These are phyloP conservation scores for Fagus crenata DNA, from an alignment of 306 rosid species.

Conservation along the genomic window DNA sequence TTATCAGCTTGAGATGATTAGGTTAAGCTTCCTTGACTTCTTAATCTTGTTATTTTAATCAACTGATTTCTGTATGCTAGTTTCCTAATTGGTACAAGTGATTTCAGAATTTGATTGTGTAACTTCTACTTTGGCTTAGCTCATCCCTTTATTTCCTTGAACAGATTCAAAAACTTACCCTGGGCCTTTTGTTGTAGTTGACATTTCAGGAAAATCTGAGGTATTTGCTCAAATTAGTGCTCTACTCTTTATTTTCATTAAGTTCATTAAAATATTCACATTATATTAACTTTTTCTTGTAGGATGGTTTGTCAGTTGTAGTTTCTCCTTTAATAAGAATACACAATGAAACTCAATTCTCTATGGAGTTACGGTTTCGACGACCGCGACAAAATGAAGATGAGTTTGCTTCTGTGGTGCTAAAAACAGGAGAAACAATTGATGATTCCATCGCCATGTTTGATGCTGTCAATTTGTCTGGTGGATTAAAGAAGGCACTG, in stretches of 20 bases:
- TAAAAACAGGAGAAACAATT: slow-evolving; percentile 74
- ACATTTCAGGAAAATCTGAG: slow-evolving; percentile 71
- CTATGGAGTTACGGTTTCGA: slow-evolving; percentile 78
- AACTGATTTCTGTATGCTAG: not conserved
- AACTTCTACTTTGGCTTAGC: slow-evolving; percentile 20
- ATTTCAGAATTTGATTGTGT: slow-evolving; percentile 17
- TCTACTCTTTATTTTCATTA: slow-evolving; percentile 16
- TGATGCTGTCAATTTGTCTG: slow-evolving; percentile 72
- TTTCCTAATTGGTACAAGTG: not conserved
- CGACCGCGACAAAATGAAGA: slow-evolving; percentile 60
- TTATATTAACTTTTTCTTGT: slow-evolving; percentile 7
- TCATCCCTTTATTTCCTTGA: slow-evolving; percentile 27
- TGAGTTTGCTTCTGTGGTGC: slow-evolving; percentile 63
- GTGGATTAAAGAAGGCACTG: slow-evolving; percentile 80
- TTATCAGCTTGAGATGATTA: not conserved
- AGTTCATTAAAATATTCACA: slow-evolving; percentile 8
- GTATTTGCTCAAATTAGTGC: slow-evolving; percentile 41
- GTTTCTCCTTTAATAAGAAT: slow-evolving; percentile 77
- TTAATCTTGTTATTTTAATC: not conserved
- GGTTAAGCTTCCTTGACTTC: not conserved
- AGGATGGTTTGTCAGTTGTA: slow-evolving; percentile 71
- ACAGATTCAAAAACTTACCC: slow-evolving; percentile 81
- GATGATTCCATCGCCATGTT: slow-evolving; percentile 89
- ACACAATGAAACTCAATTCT: slow-evolving; percentile 72
- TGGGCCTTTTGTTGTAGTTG: slow-evolving; percentile 76